phyloP scores from a whole-genome alignment of 2,329 filamentous ascomycete species.

The Knufia fluminis region DNA sequence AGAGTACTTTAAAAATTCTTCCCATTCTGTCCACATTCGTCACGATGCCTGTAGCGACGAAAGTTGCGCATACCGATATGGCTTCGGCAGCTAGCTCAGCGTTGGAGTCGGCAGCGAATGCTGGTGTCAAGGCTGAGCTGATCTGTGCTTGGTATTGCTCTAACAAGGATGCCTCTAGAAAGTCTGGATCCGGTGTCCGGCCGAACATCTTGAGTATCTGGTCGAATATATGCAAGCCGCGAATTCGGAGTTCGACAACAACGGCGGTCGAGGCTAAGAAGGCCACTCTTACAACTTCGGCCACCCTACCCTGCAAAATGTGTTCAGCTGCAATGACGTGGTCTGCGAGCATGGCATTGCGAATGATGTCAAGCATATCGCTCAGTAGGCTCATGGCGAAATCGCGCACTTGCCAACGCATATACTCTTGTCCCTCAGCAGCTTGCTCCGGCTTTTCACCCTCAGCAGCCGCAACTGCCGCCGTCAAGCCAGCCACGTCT shows the following conservation, averaged over 20 bases:
- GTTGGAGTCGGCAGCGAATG: constrained; percentile 90
- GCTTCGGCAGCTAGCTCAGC: constrained; percentile 92
- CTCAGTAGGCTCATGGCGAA: constrained; percentile 86
- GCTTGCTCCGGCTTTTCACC: constrained; percentile 43
- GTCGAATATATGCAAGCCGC: constrained; percentile 88
- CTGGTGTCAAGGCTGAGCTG: constrained; percentile 88
- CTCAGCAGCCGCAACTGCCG: constrained; percentile 55
- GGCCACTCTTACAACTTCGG: constrained; percentile 90
- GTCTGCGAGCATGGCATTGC: constrained; percentile 67
- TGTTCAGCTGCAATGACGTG: constrained; percentile 69
- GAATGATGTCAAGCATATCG: constrained; percentile 70
- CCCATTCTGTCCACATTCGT: constrained; percentile 99
- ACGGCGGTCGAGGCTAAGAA: constrained; percentile 95
- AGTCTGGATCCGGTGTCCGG: constrained; percentile 89
- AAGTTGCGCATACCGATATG: constrained; percentile 94
- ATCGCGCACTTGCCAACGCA: constrained; percentile 90
- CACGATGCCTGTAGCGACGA: constrained; percentile 94
- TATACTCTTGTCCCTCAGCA: constrained; percentile 65
- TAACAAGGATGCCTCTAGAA: constrained; percentile 88
- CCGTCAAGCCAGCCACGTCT: constrained; percentile 89
- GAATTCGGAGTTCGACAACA: constrained; percentile 79
- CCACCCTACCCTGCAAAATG: constrained; percentile 72
- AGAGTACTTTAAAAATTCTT: constrained; percentile 85
- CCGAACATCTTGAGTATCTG: constrained; percentile 89
- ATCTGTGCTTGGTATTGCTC: constrained; percentile 99